Percentiles rank a stretch among this genome's conserved stretches.
Conservation (phyloP, 2,329 filamentous ascomycete genomes). For the Dichotomopilus funicola region DNA sequence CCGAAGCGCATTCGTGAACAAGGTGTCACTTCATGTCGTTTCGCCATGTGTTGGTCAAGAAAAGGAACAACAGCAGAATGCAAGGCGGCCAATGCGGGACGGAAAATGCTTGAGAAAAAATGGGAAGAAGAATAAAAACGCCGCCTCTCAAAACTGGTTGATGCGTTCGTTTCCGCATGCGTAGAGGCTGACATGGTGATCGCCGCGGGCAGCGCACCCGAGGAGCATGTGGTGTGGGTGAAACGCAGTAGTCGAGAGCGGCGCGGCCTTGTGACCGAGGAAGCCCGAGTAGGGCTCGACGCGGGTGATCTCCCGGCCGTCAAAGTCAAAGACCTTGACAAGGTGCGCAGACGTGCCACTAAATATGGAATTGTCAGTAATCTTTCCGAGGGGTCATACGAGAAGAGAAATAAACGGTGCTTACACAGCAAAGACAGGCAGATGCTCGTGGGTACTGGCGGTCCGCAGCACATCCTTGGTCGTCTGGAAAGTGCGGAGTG, state of each 20-base stretch:
- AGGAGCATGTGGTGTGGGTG: conserved; percentile 92
- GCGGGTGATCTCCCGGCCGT: conserved; percentile 69
- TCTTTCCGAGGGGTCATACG: neutral
- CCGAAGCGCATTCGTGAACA: too few relatives aligned
- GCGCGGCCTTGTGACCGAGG: conserved; percentile 70
- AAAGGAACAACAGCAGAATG: neutral
- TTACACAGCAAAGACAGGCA: conserved; percentile 91
- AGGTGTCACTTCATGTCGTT: too few relatives aligned
- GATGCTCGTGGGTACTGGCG: conserved; percentile 88
- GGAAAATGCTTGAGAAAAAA: neutral
- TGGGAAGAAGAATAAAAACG: neutral
- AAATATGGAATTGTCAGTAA: neutral
- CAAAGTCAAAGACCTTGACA: conserved; percentile 89
- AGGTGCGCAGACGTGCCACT: conserved; percentile 83
- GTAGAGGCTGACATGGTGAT: conserved; percentile 87
- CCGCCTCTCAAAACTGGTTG: conserved; percentile 9
- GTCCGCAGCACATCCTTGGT: conserved; percentile 75
- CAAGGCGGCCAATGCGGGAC: neutral
- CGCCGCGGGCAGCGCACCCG: conserved; percentile 77
- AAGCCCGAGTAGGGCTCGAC: conserved; percentile 89
- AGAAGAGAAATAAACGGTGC: conserved; percentile 30
- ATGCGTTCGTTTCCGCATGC: conserved; percentile 51
- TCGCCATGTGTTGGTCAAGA: too few relatives aligned
- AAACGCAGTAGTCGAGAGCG: conserved; percentile 86
- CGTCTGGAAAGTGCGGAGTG: conserved; percentile 65